Base-by-base conservation (phyloP, 2,329 filamentous ascomycete species). In the Colletotrichum graminicola region DNA sequence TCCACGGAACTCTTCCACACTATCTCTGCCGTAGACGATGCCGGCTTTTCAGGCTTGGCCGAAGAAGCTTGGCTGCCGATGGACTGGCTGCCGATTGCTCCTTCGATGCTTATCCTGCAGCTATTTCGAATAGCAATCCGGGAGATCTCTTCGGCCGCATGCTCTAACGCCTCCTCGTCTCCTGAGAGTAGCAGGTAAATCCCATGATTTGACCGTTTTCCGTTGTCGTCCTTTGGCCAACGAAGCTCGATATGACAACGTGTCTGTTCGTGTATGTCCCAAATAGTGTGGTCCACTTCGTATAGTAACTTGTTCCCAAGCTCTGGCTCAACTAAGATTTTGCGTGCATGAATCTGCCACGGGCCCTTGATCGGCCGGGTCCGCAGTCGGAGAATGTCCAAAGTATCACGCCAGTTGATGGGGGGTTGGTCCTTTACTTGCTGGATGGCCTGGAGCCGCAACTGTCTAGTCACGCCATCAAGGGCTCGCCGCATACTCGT, bases 341-440 rank as follows among this genome's bases (percentile, higher is more conserved):
- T 77, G 29, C 80, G 74, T 1, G 68, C 74, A 36, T 23, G n/a
- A 21, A 76, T 71, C 32, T 73, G 66, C 70, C 70, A 72, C 12
- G 61, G 61, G 12, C 72, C 56, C 67, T 23, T 55, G 59, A 64
- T 12, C 64, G 76, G 76, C 12, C 78, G 77, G 18, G 83, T 86
- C 73, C 76, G 79, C 18, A 75, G 75, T 72, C 78, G 79, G 70
- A 88, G 78, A 5, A 80, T 72, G 11, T 76, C 71, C 51, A 87
- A 79, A 14, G 82, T 80, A 7, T 76, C 73, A 18, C 78, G 79
- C 84, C 84, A 87, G 69, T 82, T 77, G 1, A 80, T 77, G 45
- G 79, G 74, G 21, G 73, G 75, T 45, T 74, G 75, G 1, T 74
- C 67, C 64, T 79, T 78, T 16, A 76, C 75, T 26, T 75, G 73